Evolutionary conservation across 345 rosid species (phyloP).

Genomic region (Populus nigra): DNA sequence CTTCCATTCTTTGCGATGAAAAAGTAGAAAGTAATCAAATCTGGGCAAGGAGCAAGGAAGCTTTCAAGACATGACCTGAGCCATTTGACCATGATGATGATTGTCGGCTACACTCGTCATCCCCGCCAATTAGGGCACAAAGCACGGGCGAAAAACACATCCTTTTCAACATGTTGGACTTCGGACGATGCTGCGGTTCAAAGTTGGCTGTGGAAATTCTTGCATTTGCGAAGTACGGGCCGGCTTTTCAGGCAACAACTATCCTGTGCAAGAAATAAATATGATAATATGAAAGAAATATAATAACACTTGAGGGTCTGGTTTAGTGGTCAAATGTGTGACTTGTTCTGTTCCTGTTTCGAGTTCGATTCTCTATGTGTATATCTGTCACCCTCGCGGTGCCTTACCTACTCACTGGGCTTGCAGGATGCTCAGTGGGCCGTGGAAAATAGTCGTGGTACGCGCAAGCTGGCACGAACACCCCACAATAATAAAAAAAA

Average conservation of each 20-base stretch:
- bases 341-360: too few species aligned
- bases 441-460: too few species aligned
- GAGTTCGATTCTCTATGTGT: too few species aligned
- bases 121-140: slow-evolving; percentile 15
- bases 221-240: not conserved
- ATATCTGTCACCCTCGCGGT: too few species aligned
- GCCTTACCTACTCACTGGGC: too few species aligned
- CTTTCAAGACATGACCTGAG: not conserved
- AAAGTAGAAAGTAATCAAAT: not conserved
- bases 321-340: too few species aligned
- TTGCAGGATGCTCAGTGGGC: too few species aligned
- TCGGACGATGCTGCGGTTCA: not conserved
- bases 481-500: too few species aligned
- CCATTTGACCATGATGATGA: slow-evolving; percentile 4
- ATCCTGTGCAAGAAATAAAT: not conserved
- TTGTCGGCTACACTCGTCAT: slow-evolving; percentile 5
- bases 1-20: not conserved
- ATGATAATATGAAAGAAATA: too few species aligned
- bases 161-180: slow-evolving; percentile 4
- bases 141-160: not conserved
- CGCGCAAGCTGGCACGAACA: too few species aligned
- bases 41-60: not conserved
- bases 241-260: not conserved
- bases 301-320: too few species aligned
- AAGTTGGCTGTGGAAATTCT: not conserved